These are phyloP conservation scores for Aspergillus quadrilineatus DNA, from an alignment of 2,329 filamentous ascomycete species.

Conservation along the genomic window DNA sequence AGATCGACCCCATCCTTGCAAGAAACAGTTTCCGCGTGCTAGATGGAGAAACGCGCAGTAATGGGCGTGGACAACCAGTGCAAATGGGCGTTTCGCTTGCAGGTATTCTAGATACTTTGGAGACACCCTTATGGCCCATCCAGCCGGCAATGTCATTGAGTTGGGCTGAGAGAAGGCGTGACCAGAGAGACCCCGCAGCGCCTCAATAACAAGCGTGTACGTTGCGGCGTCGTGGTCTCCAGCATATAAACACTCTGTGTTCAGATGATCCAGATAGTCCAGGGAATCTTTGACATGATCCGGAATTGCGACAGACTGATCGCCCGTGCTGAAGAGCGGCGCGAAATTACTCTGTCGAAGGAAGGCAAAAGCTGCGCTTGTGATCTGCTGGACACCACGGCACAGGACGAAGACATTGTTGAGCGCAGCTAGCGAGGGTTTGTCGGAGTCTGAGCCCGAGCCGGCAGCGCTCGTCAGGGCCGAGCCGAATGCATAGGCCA, in stretches of 20 bases:
- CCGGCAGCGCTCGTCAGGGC: constrained; percentile 4
- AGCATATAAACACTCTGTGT: neutral
- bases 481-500: constrained; percentile 25
- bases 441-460: neutral
- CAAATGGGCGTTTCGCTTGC: constrained; percentile 13
- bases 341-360: constrained; percentile 10
- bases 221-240: neutral
- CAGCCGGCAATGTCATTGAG: constrained; percentile 22
- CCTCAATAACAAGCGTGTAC: constrained; percentile 7
- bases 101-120: constrained; percentile 17
- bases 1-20: constrained; percentile 19
- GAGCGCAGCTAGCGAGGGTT: constrained; percentile 4
- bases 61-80: constrained; percentile 24
- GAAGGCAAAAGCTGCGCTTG: neutral
- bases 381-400: constrained; percentile 12
- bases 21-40: constrained; percentile 20
- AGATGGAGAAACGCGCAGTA: constrained; percentile 23
- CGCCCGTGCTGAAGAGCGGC: neutral
- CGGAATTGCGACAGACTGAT: neutral
- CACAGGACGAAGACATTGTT: constrained; percentile 8
- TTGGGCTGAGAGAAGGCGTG: constrained; percentile 18
- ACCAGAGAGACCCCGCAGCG: constrained; percentile 12
- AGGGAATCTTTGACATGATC: neutral
- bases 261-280: constrained; percentile 3
- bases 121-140: constrained; percentile 22